Base-by-base conservation (phyloP, 2,329 filamentous ascomycete genomes). In the Aspergillus sclerotialis region DNA sequence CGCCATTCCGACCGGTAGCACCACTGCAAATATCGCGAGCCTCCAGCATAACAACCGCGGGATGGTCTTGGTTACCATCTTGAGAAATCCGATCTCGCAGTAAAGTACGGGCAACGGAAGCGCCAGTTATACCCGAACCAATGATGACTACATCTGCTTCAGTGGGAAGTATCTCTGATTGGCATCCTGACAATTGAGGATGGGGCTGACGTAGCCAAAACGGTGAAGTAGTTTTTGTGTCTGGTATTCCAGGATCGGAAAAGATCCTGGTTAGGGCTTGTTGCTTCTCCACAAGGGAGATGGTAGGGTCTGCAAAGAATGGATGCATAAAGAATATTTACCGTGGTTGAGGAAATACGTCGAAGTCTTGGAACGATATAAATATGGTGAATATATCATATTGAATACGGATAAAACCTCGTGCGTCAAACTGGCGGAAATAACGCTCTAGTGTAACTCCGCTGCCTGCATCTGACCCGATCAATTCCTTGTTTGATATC, bases 1-100 rank as follows among this genome's bases (percentile, higher is more conserved):
- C 56, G 0, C 56, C 56, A 35, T 60, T 60, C 3, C 55, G 53
- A 1, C 56, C 56, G 0, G 55, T 60, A 2, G 56, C 56, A 9
- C 56, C 56, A 9, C 44, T 51, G 28, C 56, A 60, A 9, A 54
- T 31, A 14, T 46, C 43, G 11, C 56, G 53, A 1, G 55, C 53
- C 35, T 60, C 56, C 1, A 60, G 42, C 14, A 59, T 46, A 2
- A 52, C 39, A 3, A 60, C 24, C 1, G 40, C 34, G 0, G 45
- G 47, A 4, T 21, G 7, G 14, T 12, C 34, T 35, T 16, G 38
- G 16, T n/a, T n/a, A n/a, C n/a, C n/a, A n/a, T n/a, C n/a, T n/a
- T n/a, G n/a, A n/a, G n/a, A n/a, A n/a, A n/a, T n/a, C n/a, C n/a
- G n/a, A n/a, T n/a, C n/a, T n/a, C n/a, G n/a, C n/a, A n/a, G n/a